A percentile compares a stretch with the other conserved stretches of the same genome.
Conservation (phyloP, 768 basidiomycete species). For the Lentinula sp. region DNA sequence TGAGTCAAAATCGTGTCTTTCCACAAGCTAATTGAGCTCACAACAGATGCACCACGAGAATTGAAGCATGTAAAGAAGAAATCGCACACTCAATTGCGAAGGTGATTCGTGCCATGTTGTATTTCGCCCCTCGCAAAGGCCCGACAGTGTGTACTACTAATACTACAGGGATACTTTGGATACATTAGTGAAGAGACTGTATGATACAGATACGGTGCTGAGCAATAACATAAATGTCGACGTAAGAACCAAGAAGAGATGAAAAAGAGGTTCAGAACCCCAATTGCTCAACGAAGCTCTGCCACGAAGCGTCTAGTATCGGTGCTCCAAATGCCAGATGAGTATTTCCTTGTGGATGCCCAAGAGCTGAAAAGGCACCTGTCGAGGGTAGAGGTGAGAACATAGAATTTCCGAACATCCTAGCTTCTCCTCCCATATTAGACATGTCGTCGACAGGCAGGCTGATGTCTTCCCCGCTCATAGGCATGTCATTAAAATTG, state of each 20-base stretch:
- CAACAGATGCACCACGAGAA: too few relatives aligned
- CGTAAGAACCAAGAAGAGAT: not conserved
- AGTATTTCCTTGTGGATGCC: not conserved
- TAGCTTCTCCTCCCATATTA: not conserved
- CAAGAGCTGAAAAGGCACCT: not conserved
- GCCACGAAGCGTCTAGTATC: slow-evolving; percentile 57
- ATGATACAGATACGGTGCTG: not conserved
- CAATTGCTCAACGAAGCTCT: slow-evolving; percentile 62
- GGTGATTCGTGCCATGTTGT: too few relatives aligned
- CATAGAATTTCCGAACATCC: not conserved
- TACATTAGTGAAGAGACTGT: not conserved
- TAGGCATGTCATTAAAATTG: not conserved
- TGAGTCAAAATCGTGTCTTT: too few relatives aligned
- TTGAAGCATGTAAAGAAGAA: too few relatives aligned
- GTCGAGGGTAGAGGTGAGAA: not conserved
- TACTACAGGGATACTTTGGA: too few relatives aligned
- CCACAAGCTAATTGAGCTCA: too few relatives aligned
- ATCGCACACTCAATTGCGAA: too few relatives aligned
- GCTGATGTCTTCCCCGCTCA: not conserved
- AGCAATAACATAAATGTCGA: not conserved
- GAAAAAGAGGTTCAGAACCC: slow-evolving; percentile 31
- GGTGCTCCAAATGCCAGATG: slow-evolving; percentile 17
- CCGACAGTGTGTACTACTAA: too few relatives aligned
- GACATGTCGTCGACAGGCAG: not conserved
- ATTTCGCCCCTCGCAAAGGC: too few relatives aligned